Evolutionary conservation across 75 land plant species (phyloP).

Genomic region (Chamaecyparis obtusa): DNA sequence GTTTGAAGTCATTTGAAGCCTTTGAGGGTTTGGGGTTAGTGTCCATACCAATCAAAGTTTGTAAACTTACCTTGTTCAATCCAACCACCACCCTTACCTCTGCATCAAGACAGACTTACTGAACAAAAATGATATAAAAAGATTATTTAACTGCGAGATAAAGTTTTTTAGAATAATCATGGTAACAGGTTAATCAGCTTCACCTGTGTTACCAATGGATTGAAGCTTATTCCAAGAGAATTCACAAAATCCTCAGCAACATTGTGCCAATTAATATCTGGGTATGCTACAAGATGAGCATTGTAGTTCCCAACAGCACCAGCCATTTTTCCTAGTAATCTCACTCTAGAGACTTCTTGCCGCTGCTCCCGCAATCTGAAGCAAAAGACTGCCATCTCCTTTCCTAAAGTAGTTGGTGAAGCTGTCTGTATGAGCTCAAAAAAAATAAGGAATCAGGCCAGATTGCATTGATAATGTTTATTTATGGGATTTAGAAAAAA

Average conservation of each 20-base stretch:
- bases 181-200: neutral
- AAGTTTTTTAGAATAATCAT: neutral
- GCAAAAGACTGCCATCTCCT: constrained; percentile 93
- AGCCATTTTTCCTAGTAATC: constrained; percentile 82
- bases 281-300: constrained; percentile 93
- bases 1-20: too few species aligned
- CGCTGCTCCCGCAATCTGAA: constrained; percentile 61
- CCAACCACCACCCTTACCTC: too few species aligned
- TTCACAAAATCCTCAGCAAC: constrained; percentile 83
- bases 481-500: neutral
- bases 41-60: too few species aligned
- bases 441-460: neutral
- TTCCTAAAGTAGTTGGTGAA: constrained; percentile 93
- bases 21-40: too few species aligned
- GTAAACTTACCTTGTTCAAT: too few species aligned
- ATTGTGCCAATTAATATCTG: constrained; percentile 70
- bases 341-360: constrained; percentile 39
- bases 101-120: neutral
- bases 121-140: neutral
- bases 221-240: constrained; percentile 82
- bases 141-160: neutral
- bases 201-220: constrained; percentile 96
- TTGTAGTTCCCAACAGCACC: constrained; percentile 99
- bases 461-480: neutral
- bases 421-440: constrained; percentile 62